Percentiles rank a stretch among this genome's conserved stretches.
phyloP scores from a whole-genome alignment of 2,329 filamentous ascomycete genomes.

The Xylariaceae sp. region DNA sequence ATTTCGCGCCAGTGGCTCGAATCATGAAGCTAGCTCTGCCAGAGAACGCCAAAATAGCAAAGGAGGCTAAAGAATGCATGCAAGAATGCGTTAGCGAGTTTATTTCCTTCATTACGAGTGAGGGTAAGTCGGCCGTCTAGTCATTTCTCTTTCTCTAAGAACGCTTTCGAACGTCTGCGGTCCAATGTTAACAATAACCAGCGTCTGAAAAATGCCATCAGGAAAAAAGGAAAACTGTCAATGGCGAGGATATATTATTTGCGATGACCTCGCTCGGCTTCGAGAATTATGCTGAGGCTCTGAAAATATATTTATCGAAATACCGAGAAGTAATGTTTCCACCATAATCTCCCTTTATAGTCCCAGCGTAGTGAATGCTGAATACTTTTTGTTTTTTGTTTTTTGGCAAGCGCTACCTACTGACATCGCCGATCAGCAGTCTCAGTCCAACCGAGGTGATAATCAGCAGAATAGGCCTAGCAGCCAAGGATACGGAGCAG shows the following conservation, averaged over 20 bases:
- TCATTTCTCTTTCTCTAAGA: background rate
- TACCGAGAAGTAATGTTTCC: slow-evolving; percentile 85
- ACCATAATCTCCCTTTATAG: slow-evolving; percentile 11
- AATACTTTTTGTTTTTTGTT: background rate
- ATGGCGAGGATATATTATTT: slow-evolving; percentile 97
- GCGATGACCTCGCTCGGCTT: slow-evolving; percentile 99
- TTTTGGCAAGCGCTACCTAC: background rate
- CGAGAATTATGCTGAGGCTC: slow-evolving; percentile 96
- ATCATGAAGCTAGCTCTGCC: slow-evolving; percentile 99
- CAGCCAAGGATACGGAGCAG: slow-evolving; percentile 58
- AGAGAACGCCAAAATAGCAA: slow-evolving; percentile 98
- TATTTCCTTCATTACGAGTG: slow-evolving; percentile 99
- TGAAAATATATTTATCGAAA: slow-evolving; percentile 97
- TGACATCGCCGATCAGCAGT: slow-evolving; percentile 61
- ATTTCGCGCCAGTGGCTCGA: slow-evolving; percentile 93
- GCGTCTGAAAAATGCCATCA: slow-evolving; percentile 99
- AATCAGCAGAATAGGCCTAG: slow-evolving; percentile 56
- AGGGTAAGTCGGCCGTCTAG: too few species aligned
- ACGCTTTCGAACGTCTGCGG: background rate
- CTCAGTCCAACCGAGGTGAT: slow-evolving; percentile 76
- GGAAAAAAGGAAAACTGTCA: slow-evolving; percentile 98
- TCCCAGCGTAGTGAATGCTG: slow-evolving; percentile 11
- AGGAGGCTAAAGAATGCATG: slow-evolving; percentile 99
- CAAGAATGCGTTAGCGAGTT: slow-evolving; percentile 99
- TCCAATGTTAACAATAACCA: slow-evolving; percentile 49